Base-by-base conservation (phyloP, 768 basidiomycete species). In the Tephrocybe sp. region DNA sequence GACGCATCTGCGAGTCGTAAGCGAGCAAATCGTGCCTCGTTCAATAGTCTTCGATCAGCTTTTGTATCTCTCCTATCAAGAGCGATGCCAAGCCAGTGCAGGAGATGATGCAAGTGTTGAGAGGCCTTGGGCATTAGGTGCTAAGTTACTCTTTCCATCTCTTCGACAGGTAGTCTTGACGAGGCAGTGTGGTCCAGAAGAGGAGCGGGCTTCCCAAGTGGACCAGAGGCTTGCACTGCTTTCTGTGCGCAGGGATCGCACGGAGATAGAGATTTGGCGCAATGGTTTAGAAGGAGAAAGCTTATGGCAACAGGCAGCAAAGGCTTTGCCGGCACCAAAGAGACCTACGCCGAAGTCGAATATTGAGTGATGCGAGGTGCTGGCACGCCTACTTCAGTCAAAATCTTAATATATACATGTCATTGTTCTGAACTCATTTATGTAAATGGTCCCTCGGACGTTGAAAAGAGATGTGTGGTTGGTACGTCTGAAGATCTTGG, bases 211-310 rank as follows among this genome's bases (percentile, higher is more conserved):
- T 19, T 61, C 58, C 34, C 57, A 62, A 16, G 54, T 61, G 36
- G 56, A 55, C 26, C 54, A 58, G 31, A 60, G 45, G 19, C 48
- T 64, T 39, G 56, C 68, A 17, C 55, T 70, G 31, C 49, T 63
- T 9, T 62, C 64, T 43, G 63, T 70, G 8, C 64, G 63, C 3
- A 52, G 58, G 30, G 60, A 62, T 39, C 53, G 58, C 39, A 68
- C 68, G 22, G 72, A 72, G 58, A 54, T 69, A 52, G 65, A 69
- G 38, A 61, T 69, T 22, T 74, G 72, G 72, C 65, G 68, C 33
- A 66, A 69, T 48, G 65, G 59, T 33, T 65, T 60, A 3, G 53
- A 54, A 6, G 65, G 62, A 3, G 48, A 56, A 32, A 67, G 68
- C 19, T 55, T 73, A 41, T 73, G 72, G 72, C 59, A 64, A 39